A percentile compares a stretch with the other conserved stretches of the same genome.
phyloP scores from a whole-genome alignment of 768 basidiomycete genomes.

The Suillus fuscotomentosus region DNA sequence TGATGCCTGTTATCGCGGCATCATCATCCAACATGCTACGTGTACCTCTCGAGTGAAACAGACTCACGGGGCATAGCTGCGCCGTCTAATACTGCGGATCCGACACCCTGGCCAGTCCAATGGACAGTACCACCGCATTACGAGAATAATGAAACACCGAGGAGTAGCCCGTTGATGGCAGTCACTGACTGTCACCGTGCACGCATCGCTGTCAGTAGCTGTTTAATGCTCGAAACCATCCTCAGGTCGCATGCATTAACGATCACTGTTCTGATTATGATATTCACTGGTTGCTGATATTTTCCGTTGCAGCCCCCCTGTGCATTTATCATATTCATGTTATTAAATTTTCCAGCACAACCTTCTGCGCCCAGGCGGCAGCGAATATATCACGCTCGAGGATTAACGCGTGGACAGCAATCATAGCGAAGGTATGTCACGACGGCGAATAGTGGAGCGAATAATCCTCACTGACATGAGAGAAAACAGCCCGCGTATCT shows the following conservation, averaged over 20 bases:
- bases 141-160: conserved; percentile 1
- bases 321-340: neutral
- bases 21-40: neutral
- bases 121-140: neutral
- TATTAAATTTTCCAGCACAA: neutral
- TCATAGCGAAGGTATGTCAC: neutral
- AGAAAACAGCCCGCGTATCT: neutral
- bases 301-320: neutral
- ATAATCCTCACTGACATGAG: neutral
- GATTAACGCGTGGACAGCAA: neutral
- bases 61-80: neutral
- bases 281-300: neutral
- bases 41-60: neutral
- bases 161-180: conserved; percentile 2
- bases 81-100: neutral
- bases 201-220: neutral
- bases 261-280: neutral
- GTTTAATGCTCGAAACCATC: neutral
- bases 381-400: neutral
- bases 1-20: neutral
- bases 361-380: neutral
- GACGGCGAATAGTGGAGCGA: neutral
- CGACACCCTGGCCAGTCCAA: neutral
- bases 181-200: conserved; percentile 16
- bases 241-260: neutral